These are phyloP conservation scores for Tulasnella sp. DNA, from an alignment of 768 basidiomycete species.

Conservation along the genomic window DNA sequence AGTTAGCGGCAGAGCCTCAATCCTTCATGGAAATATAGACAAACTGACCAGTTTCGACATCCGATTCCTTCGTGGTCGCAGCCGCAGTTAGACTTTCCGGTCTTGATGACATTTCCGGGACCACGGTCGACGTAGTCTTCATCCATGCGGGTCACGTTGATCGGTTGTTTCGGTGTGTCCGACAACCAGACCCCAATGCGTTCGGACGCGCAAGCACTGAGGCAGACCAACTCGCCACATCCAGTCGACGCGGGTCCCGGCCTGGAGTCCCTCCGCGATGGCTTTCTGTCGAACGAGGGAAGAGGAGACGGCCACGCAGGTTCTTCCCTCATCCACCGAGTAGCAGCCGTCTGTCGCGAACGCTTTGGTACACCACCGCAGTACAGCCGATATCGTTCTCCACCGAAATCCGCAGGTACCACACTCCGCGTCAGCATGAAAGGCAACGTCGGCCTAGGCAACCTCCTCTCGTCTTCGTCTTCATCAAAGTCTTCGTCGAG, in stretches of 20 bases:
- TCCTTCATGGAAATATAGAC: neutral
- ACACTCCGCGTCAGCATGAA: conserved; percentile 5
- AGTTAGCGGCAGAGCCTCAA: neutral
- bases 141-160: neutral
- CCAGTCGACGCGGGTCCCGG: neutral
- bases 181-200: neutral
- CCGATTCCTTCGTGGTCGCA: neutral
- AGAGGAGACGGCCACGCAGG: neutral
- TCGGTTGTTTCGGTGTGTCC: neutral
- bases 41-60: neutral
- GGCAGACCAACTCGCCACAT: neutral
- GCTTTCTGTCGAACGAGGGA: neutral
- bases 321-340: neutral
- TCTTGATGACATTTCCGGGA: neutral
- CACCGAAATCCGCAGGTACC: neutral
- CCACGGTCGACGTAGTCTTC: neutral
- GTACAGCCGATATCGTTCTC: neutral
- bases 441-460: neutral
- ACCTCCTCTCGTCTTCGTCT: neutral
- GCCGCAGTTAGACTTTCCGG: neutral
- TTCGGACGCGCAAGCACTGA: neutral
- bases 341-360: neutral
- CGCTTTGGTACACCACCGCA: neutral
- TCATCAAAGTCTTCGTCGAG: neutral
- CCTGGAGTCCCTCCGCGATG: neutral